Evolutionary conservation across 2,329 filamentous ascomycete genomes (phyloP).

Genomic region (Drechslerella stenobrocha): DNA sequence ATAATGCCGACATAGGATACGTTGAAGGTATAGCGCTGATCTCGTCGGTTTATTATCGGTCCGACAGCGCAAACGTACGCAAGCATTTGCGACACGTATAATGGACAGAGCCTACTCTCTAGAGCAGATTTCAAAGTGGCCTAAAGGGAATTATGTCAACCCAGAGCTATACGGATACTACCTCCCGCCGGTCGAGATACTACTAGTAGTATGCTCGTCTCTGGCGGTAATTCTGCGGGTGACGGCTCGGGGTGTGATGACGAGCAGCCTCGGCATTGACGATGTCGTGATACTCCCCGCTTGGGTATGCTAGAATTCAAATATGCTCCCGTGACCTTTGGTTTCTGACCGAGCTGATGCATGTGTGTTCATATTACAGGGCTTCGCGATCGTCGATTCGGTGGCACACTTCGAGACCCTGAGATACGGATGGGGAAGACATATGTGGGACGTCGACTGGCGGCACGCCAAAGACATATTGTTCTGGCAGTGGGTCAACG

Average conservation of each 20-base stretch:
- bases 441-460: constrained; percentile 48
- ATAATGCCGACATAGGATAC: constrained; percentile 33
- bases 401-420: constrained; percentile 35
- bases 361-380: constrained; percentile 2
- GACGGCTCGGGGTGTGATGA: constrained; percentile 28
- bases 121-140: constrained; percentile 34
- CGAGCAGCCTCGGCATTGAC: constrained; percentile 30
- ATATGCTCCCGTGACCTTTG: too few relatives aligned
- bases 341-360: too few relatives aligned
- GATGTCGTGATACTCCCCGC: constrained; percentile 39
- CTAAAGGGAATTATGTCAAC: constrained; percentile 36
- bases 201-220: constrained; percentile 28
- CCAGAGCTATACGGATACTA: constrained; percentile 38
- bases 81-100: neutral
- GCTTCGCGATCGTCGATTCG: constrained; percentile 30
- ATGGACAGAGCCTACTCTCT: constrained; percentile 43
- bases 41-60: neutral
- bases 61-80: constrained; percentile 12
- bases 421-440: constrained; percentile 39
- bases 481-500: constrained; percentile 45
- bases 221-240: constrained; percentile 29
- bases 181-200: constrained; percentile 23
- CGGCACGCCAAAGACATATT: constrained; percentile 18
- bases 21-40: constrained; percentile 3
- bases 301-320: constrained; percentile 31